A percentile compares a stretch with the other conserved stretches of the same genome.
These are phyloP conservation scores for Anaeromyces robustus DNA, from an alignment of 192 early-diverging fungal genomes.

Conservation along the genomic window DNA sequence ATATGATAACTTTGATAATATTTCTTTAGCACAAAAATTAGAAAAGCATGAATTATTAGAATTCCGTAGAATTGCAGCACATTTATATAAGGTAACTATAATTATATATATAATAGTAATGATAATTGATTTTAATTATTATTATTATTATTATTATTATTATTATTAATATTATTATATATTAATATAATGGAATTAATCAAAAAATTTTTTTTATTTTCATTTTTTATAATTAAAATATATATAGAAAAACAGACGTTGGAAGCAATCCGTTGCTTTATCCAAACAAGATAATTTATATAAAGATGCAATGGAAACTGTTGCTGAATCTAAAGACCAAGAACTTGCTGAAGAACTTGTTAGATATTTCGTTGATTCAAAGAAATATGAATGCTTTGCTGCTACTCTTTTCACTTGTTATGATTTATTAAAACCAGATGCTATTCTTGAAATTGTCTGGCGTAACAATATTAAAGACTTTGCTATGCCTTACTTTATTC, in stretches of 20 bases:
- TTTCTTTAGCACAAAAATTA: slow-evolving; percentile 74
- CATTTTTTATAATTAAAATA: background rate
- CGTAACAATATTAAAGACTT: slow-evolving; percentile 74
- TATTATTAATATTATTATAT: background rate
- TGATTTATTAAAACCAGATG: slow-evolving; percentile 82
- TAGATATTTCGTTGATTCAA: slow-evolving; percentile 85
- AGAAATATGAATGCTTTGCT: slow-evolving; percentile 86
- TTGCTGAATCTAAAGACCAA: slow-evolving; percentile 69
- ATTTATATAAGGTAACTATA: slow-evolving; percentile 61
- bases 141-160: no score
- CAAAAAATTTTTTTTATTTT: no score
- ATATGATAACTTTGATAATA: slow-evolving; percentile 88
- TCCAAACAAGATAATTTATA: slow-evolving; percentile 95
- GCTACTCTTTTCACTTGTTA: slow-evolving; percentile 89
- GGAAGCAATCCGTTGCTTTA: slow-evolving; percentile 83
- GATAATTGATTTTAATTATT: no score
- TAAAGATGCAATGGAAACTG: slow-evolving; percentile 98
- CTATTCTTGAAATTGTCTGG: slow-evolving; percentile 90
- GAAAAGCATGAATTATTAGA: slow-evolving; percentile 94
- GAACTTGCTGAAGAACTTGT: slow-evolving; percentile 90
- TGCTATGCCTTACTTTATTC: slow-evolving; percentile 96
- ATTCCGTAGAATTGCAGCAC: slow-evolving; percentile 93
- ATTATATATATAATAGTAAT: no score
- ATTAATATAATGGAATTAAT: no score
- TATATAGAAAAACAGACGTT: slow-evolving; percentile 69